phyloP scores from a whole-genome alignment of 805 yeast species.

The Candida sphagnicola region DNA sequence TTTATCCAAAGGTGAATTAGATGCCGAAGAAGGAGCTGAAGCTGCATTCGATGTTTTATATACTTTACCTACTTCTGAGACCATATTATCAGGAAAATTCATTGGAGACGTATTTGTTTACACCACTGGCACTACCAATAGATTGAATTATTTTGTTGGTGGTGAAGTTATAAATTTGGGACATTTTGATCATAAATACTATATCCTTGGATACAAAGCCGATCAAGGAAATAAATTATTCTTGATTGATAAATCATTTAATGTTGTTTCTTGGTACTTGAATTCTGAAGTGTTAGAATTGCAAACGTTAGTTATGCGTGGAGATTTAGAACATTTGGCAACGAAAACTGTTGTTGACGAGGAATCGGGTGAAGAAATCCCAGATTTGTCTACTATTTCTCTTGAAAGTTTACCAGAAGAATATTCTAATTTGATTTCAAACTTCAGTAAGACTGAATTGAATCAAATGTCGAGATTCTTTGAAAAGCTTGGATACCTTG shows the following conservation, averaged over 20 bases:
- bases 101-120: slow-evolving; percentile 95
- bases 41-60: slow-evolving; percentile 79
- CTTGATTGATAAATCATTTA: slow-evolving; percentile 86
- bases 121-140: slow-evolving; percentile 74
- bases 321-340: slow-evolving; percentile 73
- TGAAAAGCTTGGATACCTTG: slow-evolving; percentile 85
- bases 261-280: slow-evolving; percentile 74
- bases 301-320: slow-evolving; percentile 93
- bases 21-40: slow-evolving; percentile 85
- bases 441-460: slow-evolving; percentile 60
- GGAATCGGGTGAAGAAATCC: slow-evolving; percentile 34
- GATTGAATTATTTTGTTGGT: slow-evolving; percentile 93
- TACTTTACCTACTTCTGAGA: slow-evolving; percentile 67
- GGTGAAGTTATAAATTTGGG: slow-evolving; percentile 88
- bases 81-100: slow-evolving; percentile 87
- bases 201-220: slow-evolving; percentile 83
- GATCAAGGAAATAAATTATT: slow-evolving; percentile 81
- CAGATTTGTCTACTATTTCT: slow-evolving; percentile 30
- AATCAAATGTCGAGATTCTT: slow-evolving; percentile 85
- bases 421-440: slow-evolving; percentile 47
- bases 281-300: slow-evolving; percentile 87
- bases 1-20: slow-evolving; percentile 51
- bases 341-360: slow-evolving; percentile 25
- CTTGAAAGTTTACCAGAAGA: slow-evolving; percentile 60
- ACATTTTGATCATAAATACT: slow-evolving; percentile 86